These are phyloP conservation scores for Phytophthora sp. DNA, from an alignment of 352 stramenopile genomes.

Conservation along the genomic window DNA sequence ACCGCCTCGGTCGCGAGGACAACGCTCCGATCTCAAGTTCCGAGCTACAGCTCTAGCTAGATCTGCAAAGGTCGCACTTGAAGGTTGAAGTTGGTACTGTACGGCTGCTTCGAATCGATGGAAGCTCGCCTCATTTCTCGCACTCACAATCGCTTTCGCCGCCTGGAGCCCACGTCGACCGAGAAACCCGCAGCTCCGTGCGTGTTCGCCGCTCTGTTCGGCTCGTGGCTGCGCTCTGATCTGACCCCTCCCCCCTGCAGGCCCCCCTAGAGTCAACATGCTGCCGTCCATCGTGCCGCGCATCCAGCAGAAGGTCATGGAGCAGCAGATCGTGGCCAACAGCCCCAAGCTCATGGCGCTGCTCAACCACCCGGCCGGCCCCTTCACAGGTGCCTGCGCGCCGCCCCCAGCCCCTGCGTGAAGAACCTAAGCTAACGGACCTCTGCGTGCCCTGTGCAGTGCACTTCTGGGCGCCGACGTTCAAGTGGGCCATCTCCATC, in stretches of 20 bases:
- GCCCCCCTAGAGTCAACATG: slow-evolving; percentile 24
- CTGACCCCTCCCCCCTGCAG: background rate
- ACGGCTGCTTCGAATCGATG: background rate
- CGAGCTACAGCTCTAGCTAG: background rate
- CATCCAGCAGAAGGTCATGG: slow-evolving; percentile 70
- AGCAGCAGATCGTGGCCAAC: slow-evolving; percentile 59
- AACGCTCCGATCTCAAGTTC: no score
- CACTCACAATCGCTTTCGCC: slow-evolving; percentile 17
- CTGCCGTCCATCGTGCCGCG: slow-evolving; percentile 69
- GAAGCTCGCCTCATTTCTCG: background rate
- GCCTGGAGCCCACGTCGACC: background rate
- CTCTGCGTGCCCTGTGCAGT: no score
- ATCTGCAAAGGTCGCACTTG: background rate
- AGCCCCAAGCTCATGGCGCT: slow-evolving; percentile 66
- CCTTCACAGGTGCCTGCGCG: slow-evolving; percentile 61
- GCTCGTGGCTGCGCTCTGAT: no score
- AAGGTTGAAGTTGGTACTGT: background rate
- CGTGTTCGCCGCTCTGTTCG: no score
- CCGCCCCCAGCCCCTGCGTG: background rate
- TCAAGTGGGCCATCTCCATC: slow-evolving; percentile 92
- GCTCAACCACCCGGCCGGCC: slow-evolving; percentile 77
- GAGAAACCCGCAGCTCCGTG: background rate
- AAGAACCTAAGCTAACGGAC: no score
- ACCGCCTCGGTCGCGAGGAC: no score
- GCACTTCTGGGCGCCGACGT: slow-evolving; percentile 85